Conservation (phyloP, 805 yeast genomes). For the Diddensiella caesifluorescens region DNA sequence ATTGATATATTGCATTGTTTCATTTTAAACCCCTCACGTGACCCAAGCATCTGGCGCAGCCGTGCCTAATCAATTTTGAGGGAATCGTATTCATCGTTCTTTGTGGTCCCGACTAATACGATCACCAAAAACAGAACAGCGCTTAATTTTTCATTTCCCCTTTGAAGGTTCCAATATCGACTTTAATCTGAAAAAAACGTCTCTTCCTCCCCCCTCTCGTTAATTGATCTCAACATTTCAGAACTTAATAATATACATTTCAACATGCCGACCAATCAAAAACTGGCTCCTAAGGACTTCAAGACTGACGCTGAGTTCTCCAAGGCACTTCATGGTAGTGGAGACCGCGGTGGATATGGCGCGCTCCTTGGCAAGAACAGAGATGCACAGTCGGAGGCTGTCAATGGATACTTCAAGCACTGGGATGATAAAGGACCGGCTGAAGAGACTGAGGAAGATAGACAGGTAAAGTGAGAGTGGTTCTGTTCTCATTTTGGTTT, state of each 20-base stretch:
- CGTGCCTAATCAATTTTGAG: too few relatives aligned
- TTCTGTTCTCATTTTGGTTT: not conserved
- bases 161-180: too few relatives aligned
- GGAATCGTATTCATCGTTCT: too few relatives aligned
- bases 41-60: too few relatives aligned
- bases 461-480: slow-evolving; percentile 20
- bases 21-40: too few relatives aligned
- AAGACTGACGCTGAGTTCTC: slow-evolving; percentile 68
- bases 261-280: slow-evolving; percentile 19
- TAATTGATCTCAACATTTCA: not conserved
- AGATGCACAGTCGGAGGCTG: slow-evolving; percentile 76
- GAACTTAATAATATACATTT: not conserved
- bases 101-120: too few relatives aligned
- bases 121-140: too few relatives aligned
- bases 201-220: not conserved
- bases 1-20: too few relatives aligned
- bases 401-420: slow-evolving; percentile 87
- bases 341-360: slow-evolving; percentile 60
- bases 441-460: slow-evolving; percentile 57
- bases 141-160: too few relatives aligned
- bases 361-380: slow-evolving; percentile 76
- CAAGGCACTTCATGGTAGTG: slow-evolving; percentile 77
- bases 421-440: slow-evolving; percentile 86
- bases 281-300: slow-evolving; percentile 51
- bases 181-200: too few relatives aligned